Evolutionary conservation across 2,329 filamentous ascomycete species (phyloP).

Genomic region (Elsinoe batatas): DNA sequence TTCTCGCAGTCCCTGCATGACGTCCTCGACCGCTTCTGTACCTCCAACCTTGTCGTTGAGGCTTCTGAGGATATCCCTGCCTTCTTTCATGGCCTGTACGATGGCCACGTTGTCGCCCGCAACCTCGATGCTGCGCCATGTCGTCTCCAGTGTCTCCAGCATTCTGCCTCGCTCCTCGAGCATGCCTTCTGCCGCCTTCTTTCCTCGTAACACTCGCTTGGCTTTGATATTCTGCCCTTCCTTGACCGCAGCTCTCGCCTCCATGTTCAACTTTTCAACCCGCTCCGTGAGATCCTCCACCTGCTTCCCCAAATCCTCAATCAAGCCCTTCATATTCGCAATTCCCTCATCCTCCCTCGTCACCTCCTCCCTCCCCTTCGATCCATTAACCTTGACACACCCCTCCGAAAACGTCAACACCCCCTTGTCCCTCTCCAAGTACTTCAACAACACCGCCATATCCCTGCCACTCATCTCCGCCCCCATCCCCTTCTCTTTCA

Average conservation of each 20-base stretch:
- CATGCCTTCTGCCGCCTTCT: constrained; percentile 69
- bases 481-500: constrained; percentile 10
- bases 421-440: constrained; percentile 40
- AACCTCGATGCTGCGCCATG: constrained; percentile 73
- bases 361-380: constrained; percentile 40
- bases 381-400: constrained; percentile 62
- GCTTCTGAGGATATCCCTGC: constrained; percentile 58
- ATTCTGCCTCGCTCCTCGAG: constrained; percentile 63
- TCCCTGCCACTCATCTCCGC: constrained; percentile 28
- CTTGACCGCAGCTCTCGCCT: constrained; percentile 60
- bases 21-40: constrained; percentile 61
- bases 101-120: constrained; percentile 77
- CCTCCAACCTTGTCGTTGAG: constrained; percentile 73
- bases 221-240: constrained; percentile 67
- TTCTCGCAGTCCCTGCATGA: constrained; percentile 63
- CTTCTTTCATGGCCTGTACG: constrained; percentile 71
- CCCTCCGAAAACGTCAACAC: constrained; percentile 27
- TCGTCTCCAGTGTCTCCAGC: constrained; percentile 70
- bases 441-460: constrained; percentile 36
- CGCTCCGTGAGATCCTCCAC: constrained; percentile 53
- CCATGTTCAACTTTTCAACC: constrained; percentile 39
- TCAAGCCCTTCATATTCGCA: constrained; percentile 67
- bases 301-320: constrained; percentile 55
- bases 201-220: constrained; percentile 67
- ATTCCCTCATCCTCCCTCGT: constrained; percentile 72